A percentile compares a stretch with the other conserved stretches of the same genome.
Conservation (phyloP, 768 basidiomycete species). For the Boletus vinaceobasis region DNA sequence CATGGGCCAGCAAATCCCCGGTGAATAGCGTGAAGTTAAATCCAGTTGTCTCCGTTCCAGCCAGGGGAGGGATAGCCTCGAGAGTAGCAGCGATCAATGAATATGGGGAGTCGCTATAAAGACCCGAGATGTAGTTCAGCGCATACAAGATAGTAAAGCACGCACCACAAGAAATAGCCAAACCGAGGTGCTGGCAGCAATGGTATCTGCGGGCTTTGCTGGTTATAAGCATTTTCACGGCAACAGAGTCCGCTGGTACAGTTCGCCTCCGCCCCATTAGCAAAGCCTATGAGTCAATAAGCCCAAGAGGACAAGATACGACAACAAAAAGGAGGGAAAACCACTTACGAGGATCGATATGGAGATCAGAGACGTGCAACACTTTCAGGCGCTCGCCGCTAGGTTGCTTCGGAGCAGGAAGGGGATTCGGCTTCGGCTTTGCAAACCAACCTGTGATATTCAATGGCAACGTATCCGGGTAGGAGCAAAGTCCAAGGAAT, state of each 20-base stretch:
- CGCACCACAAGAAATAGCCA: conserved; percentile 59
- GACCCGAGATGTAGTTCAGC: neutral
- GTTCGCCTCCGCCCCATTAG: conserved; percentile 68
- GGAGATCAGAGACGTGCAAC: conserved; percentile 74
- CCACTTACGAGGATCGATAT: conserved; percentile 64
- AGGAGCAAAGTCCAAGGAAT: conserved; percentile 54
- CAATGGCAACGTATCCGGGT: conserved; percentile 55
- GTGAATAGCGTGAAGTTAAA: conserved; percentile 69
- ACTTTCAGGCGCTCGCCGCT: conserved; percentile 69
- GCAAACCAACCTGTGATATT: conserved; percentile 68
- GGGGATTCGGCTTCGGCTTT: conserved; percentile 70
- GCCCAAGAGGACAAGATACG: neutral
- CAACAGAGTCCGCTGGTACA: conserved; percentile 69
- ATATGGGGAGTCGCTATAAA: conserved; percentile 57
- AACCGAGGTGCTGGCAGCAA: conserved; percentile 64
- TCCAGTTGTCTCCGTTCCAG: conserved; percentile 56
- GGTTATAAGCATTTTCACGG: conserved; percentile 50
- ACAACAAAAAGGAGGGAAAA: neutral
- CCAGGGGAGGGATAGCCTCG: conserved; percentile 62
- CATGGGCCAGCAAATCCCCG: conserved; percentile 73
- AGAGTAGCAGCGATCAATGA: conserved; percentile 58
- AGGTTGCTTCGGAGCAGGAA: conserved; percentile 53
- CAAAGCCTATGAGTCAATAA: conserved; percentile 46
- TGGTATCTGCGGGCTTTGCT: conserved; percentile 45
- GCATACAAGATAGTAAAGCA: neutral